Base-by-base conservation (phyloP, 495 filamentous ascomycete genomes). In the Penicillium coprophilum region DNA sequence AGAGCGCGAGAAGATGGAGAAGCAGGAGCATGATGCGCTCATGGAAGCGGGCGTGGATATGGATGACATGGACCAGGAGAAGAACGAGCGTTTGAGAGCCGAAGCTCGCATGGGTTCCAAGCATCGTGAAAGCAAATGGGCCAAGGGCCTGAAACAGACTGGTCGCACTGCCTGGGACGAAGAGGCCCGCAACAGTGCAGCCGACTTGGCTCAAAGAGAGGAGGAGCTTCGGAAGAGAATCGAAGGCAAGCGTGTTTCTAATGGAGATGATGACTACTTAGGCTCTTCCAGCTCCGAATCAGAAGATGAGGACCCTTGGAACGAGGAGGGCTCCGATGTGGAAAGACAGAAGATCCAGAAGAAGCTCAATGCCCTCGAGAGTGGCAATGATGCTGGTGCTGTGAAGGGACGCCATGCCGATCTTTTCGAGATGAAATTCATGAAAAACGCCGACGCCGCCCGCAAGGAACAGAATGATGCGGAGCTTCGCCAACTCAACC, bases 111-210 rank as follows among this genome's bases (percentile, higher is more conserved):
- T 98, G 87, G 88, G 91, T 24, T 83, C 86, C 12, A 88, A 90
- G 58, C 92, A 97, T 71, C 80, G 85, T 51, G 90, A 96, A 34
- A 96, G 92, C 75, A 96, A 90, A 62, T 98, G 93, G 91, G 92
- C 93, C 11, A 97, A 96, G 77, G 84, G 84, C 50, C 77, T 92
- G 58, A 94, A 92, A 66, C 82, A 89, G 56, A 88, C 82, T 43
- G 87, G 88, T 8, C 84, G 89, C 40, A 85, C 85, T 17, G 83
- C 85, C 6, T 94, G 91, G 91, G 89, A 95, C 61, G 89, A 91
- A 38, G 86, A 93, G 62, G 90, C 88, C 36, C 82, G 87, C 40
- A 75, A 84, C 45, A 88, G 87, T 31, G 81, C 96, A 30, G 81
- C 80, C 3, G 93, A 97, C 59, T 87, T 92, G 81, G 90, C 93